Base-by-base conservation (phyloP, 2,329 filamentous ascomycete genomes). In the Venturia carpophila region DNA sequence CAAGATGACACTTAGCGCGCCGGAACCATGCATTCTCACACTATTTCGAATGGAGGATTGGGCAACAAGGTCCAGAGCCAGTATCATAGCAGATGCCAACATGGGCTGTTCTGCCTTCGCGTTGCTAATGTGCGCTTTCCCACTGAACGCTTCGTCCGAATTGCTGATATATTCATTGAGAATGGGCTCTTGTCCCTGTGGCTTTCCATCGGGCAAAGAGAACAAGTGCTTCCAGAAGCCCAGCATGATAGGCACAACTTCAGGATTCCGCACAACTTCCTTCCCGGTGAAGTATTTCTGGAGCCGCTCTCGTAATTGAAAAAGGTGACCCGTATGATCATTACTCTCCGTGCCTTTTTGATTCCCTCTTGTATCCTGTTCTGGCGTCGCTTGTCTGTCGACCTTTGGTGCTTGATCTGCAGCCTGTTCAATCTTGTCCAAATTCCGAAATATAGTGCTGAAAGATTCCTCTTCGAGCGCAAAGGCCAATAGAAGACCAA, bases 401-500 rank as follows among this genome's bases (percentile, higher is more conserved):
- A 17, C 37, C 11, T 24, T 43, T 2, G 60, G 7, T 27, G 21
- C 19, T 39, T 43, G 60, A 62, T 43, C 39, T 2, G 13, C 30
- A 37, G 52, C 27, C 19, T 39, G 52, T 27, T 58, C 52, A 17
- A 39, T 47, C 64, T 71, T 73, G 62, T 73, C 72, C 19, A 76
- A 71, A 66, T 75, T 70, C 17, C 72, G 75, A 73, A 90, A 94
- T 61, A 94, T 79, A 65, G 84, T 79, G 64, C 88, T 85, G 67
- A 93, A 80, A 56, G 86, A 84, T 71, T 91, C 86, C 73, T 96
- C 89, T 65, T 91, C 89, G 62, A 96, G 77, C 0, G 89, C 87
- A 76, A 95, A 93, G 5, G 90, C 85, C 62, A 96, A 81, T 10
- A 97, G 83, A 70, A 88, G 87, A 37, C 91, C 91, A 75, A 95